Base-by-base conservation (phyloP, 2,329 filamentous ascomycete genomes). In the Colletotrichum coccodes region DNA sequence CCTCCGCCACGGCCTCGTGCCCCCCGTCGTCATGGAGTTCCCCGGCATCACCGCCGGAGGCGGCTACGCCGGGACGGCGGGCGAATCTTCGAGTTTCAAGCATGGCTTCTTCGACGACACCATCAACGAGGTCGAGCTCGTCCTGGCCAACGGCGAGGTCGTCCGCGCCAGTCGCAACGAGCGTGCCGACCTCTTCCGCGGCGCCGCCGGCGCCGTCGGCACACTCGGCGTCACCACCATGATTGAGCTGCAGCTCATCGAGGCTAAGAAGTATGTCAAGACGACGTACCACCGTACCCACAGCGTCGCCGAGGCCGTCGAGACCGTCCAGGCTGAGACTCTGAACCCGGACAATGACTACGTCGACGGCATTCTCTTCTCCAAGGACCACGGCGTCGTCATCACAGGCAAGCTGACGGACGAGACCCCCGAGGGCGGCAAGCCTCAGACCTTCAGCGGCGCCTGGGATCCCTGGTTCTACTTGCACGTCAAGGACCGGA, bases 391-490 rank as follows among this genome's bases (percentile, higher is more conserved):
- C 72, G 91, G 91, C 30, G 89, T 91, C n/a, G 80, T 94, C 70
- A 85, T 93, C 77, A 88, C 87, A 6, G 92, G 92, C 3, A 81
- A 82, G 65, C 79, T 93, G 74, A 89, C 86, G 1, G 83, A 93
- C 72, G 82, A 86, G 6, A 79, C 82, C 28, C 84, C 84, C 4
- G 83, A 84, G 3, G 71, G 74, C 3, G 76, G 72, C 18, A 73
- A 56, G 68, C 79, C 69, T 80, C 90, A 89, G 84, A 90, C 85
- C 7, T 87, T 89, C 53, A 86, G 82, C 74, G 81, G 85, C 34
- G 83, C 90, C 5, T 82, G 83, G 72, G 92, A 95, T 75, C 90
- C 91, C 2, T 94, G 92, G 92, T 94, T 90, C 78, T 94, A 94
- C 76, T 83, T 94, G 68, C 92, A 94, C 75, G 92, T 88, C 21